Evolutionary conservation across 108 stramenopile species (phyloP).

Genomic region (Fragilariopsis cylindrus): DNA sequence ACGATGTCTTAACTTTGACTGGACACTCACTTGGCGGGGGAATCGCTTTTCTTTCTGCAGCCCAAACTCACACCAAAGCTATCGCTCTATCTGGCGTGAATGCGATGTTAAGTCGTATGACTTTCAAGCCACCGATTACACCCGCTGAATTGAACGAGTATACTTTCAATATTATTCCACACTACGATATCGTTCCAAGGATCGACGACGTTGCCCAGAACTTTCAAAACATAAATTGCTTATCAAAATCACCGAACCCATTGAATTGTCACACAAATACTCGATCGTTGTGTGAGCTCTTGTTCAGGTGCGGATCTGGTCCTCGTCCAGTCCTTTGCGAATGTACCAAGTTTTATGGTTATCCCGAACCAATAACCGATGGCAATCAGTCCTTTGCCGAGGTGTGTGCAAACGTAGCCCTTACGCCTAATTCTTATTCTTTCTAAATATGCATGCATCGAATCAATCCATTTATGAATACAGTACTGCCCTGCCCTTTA

Average conservation of each 20-base stretch:
- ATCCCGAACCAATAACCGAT: conserved; percentile 37
- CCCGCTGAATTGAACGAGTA: conserved; percentile 53
- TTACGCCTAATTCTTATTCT: no score
- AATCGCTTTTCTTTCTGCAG: conserved; percentile 76
- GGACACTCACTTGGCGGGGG: conserved; percentile 61
- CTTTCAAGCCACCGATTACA: conserved; percentile 64
- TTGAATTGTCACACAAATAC: conserved; percentile 44
- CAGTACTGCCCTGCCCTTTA: no score
- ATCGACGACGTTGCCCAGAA: conserved; percentile 62
- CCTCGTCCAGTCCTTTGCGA: conserved; percentile 65
- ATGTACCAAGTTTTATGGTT: conserved; percentile 45
- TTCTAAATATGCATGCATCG: no score
- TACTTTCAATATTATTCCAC: conserved; percentile 79
- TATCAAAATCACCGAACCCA: conserved; percentile 33
- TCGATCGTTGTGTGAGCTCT: conserved; percentile 67
- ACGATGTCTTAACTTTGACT: conserved; percentile 11
- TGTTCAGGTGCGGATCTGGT: conserved; percentile 63
- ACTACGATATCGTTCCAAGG: conserved; percentile 73
- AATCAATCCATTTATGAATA: no score
- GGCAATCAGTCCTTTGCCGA: conserved; percentile 15
- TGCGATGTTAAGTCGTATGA: conserved; percentile 53
- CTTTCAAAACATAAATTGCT: conserved; percentile 69
- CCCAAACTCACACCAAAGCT: conserved; percentile 62
- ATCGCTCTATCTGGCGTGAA: conserved; percentile 75
- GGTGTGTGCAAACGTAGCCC: not conserved